phyloP scores from a whole-genome alignment of 139 green algal species.

The Picochlorum sp. region DNA sequence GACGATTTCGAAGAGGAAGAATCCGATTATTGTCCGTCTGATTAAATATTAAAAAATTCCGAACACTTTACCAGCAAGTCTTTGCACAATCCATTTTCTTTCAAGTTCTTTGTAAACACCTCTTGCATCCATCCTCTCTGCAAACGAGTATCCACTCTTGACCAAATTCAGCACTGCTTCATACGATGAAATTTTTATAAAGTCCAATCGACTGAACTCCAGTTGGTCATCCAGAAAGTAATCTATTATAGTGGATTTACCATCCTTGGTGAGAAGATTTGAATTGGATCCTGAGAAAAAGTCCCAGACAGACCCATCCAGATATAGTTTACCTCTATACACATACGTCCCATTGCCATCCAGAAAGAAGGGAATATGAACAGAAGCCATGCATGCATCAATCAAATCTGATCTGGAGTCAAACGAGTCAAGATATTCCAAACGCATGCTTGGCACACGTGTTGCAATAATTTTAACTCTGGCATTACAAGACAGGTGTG shows the following conservation, averaged over 20 bases:
- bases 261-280: constrained; percentile 19
- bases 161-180: constrained; percentile 25
- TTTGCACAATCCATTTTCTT: not conserved
- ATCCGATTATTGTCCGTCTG: constrained; percentile 15
- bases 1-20: constrained; percentile 9
- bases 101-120: constrained; percentile 17
- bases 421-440: constrained; percentile 34
- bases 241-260: constrained; percentile 29
- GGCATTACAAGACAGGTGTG: constrained; percentile 26
- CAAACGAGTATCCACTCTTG: constrained; percentile 19
- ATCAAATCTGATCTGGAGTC: constrained; percentile 40
- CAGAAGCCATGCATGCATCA: constrained; percentile 33
- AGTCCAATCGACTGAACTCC: constrained; percentile 28
- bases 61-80: not conserved
- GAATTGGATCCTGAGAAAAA: constrained; percentile 29
- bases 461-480: constrained; percentile 36
- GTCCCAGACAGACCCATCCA: constrained; percentile 45
- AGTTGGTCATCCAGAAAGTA: constrained; percentile 41
- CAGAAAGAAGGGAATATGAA: constrained; percentile 63
- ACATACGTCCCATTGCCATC: constrained; percentile 25
- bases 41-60: constrained; percentile 10
- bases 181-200: constrained; percentile 26
- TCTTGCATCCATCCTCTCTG: constrained; percentile 20
- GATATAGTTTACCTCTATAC: constrained; percentile 26
- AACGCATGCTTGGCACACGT: constrained; percentile 12